Evolutionary conservation across 2,329 filamentous ascomycete genomes (phyloP).

Genomic region (Teratosphaeria nubilosa): DNA sequence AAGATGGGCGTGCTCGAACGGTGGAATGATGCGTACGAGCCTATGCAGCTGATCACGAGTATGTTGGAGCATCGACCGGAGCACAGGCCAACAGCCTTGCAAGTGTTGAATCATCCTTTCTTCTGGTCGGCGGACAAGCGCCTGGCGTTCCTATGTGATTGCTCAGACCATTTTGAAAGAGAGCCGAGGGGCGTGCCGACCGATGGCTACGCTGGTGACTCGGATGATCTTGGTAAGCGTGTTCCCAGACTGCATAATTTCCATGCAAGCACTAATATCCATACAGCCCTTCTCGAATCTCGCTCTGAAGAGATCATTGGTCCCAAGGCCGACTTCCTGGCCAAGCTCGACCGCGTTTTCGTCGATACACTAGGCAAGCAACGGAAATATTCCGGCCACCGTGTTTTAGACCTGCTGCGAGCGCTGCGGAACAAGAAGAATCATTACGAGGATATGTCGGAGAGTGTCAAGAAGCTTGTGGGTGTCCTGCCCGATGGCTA

Average conservation of each 20-base stretch:
- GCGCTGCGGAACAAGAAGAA: slow-evolving; percentile 94
- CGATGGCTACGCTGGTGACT: slow-evolving; percentile 31
- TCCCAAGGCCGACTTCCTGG: slow-evolving; percentile 64
- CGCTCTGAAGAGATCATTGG: slow-evolving; percentile 36
- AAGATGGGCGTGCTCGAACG: slow-evolving; percentile 40
- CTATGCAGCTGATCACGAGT: slow-evolving; percentile 70
- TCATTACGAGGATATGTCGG: slow-evolving; percentile 93
- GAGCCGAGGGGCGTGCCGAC: slow-evolving; percentile 58
- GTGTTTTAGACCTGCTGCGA: slow-evolving; percentile 75
- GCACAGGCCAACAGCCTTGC: slow-evolving; percentile 58
- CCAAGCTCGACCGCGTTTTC: slow-evolving; percentile 65
- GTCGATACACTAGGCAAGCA: slow-evolving; percentile 87
- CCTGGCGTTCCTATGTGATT: slow-evolving; percentile 86
- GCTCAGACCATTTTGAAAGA: slow-evolving; percentile 92
- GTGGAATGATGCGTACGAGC: slow-evolving; percentile 77
- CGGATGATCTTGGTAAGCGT: slow-evolving; percentile 43
- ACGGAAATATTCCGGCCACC: slow-evolving; percentile 79
- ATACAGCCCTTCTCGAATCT: slow-evolving; percentile 40
- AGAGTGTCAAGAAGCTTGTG: slow-evolving; percentile 61
- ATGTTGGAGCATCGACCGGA: slow-evolving; percentile 65
- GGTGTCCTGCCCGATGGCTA: slow-evolving; percentile 64
- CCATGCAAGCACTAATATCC: neutral
- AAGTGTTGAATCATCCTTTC: slow-evolving; percentile 87
- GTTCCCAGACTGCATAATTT: neutral
- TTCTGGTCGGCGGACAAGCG: slow-evolving; percentile 91